Evolutionary conservation across 75 land plant genomes (phyloP).

Genomic region (Isoetes taiwanensis): DNA sequence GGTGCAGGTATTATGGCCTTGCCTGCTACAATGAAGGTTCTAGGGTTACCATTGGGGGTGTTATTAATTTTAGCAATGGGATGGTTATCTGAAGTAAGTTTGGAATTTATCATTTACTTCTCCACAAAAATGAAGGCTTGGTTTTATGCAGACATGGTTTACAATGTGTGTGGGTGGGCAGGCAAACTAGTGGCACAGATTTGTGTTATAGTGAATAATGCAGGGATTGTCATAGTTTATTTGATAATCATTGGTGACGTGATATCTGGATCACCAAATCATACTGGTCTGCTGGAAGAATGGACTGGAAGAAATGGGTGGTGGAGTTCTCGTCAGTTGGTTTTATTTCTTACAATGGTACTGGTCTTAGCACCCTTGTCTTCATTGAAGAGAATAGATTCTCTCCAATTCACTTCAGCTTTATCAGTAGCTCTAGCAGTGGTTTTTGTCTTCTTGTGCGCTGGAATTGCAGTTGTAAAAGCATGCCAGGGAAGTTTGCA

Average conservation of each 20-base stretch:
- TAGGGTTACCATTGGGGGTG: constrained; percentile 54
- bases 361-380: constrained; percentile 63
- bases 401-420: constrained; percentile 74
- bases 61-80: constrained; percentile 65
- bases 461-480: constrained; percentile 51
- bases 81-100: constrained; percentile 60
- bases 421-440: constrained; percentile 80
- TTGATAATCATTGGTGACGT: constrained; percentile 93
- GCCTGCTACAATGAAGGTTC: constrained; percentile 54
- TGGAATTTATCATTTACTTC: constrained; percentile 57
- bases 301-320: constrained; percentile 38
- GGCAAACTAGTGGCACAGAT: constrained; percentile 50
- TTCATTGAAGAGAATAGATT: constrained; percentile 61
- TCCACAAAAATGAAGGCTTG: constrained; percentile 36
- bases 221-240: constrained; percentile 80
- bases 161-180: constrained; percentile 42
- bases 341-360: constrained; percentile 41
- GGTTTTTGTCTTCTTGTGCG: constrained; percentile 59
- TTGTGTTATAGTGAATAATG: constrained; percentile 81
- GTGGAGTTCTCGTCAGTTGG: constrained; percentile 52
- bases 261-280: constrained; percentile 62
- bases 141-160: constrained; percentile 69
- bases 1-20: constrained; percentile 97
- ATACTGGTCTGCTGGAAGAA: constrained; percentile 61
- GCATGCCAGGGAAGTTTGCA: constrained; percentile 42